Base-by-base conservation (phyloP, 352 stramenopile genomes). In the Thalassiosira ordinaria region DNA sequence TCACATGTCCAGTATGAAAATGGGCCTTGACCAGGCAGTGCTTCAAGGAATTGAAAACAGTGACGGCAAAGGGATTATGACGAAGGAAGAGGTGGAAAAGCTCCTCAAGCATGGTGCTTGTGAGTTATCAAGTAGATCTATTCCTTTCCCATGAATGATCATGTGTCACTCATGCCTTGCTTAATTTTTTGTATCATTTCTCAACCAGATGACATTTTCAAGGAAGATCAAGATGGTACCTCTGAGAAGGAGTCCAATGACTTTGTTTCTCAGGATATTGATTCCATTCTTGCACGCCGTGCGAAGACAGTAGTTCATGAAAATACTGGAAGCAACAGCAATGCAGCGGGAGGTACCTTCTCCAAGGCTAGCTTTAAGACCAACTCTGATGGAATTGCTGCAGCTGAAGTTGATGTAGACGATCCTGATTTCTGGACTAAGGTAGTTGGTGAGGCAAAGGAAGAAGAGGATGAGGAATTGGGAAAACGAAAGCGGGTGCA, bases 1-100 rank as follows among this genome's bases (percentile, higher is more conserved):
- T 78, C 95, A 99, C 69, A 95, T 97, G 49, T 97, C 96, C 18
- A 98, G 94, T 22, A 87, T 96, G 74, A 99, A 99, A 84, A 97
- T 99, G 64, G 97, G 97, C 8, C 93, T 99, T 3, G 98, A 99
- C 70, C 96, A 98, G 68, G 97, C 97, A 14, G 97, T 99, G 7
- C 89, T 99, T n/a, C 96, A 98, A 26, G 98, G 61, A 92, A 98
- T 96, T 94, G 96, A 92, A 93, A 97, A 84, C 89, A 94, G 24
- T 85, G 96, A 61, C 93, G 95, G 55, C 84, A 89, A 85, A 66
- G 86, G 68, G 55, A 72, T 87, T 18, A 85, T 94, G 78, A 91
- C 82, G 1, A 95, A 95, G 47, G 85, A 98, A 78, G 95, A 99
- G 74, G 91, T 99, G 16, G 97, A 99, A 49, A 95, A 97, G 74